Evolutionary conservation across 2,329 filamentous ascomycete species (phyloP).

Genomic region (Ophiocordyceps sinensis): DNA sequence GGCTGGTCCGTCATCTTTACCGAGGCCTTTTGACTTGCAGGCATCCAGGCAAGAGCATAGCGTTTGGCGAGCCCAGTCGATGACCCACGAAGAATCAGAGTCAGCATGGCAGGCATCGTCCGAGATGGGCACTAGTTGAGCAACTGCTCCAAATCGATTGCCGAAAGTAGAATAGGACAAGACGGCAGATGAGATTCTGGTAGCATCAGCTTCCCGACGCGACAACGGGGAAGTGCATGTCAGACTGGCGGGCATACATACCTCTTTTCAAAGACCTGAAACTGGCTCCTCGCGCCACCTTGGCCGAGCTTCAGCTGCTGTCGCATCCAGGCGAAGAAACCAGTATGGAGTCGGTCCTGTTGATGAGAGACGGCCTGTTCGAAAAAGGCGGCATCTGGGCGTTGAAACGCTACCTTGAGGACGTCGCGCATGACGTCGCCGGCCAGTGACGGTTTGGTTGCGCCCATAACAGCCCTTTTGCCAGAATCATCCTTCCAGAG

Average conservation of each 20-base stretch:
- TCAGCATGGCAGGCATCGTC: background rate
- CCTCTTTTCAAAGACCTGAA: slow-evolving; percentile 1
- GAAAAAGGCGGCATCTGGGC: slow-evolving; percentile 1
- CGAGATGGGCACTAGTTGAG: slow-evolving; percentile 1
- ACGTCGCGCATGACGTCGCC: background rate
- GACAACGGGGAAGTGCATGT: too few species aligned
- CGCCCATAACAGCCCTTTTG: background rate
- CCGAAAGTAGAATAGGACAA: slow-evolving; percentile 1
- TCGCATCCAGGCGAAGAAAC: slow-evolving; percentile 5
- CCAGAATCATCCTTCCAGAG: background rate
- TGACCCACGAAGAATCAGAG: background rate
- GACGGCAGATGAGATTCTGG: slow-evolving; percentile 3
- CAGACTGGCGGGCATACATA: background rate
- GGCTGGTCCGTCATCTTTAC: slow-evolving; percentile 3
- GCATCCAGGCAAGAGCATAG: background rate
- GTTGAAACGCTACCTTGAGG: slow-evolving; percentile 4
- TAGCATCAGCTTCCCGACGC: slow-evolving; percentile 1
- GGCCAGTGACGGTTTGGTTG: too few species aligned
- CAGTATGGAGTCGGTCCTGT: background rate
- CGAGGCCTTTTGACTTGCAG: background rate
- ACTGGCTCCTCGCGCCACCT: background rate
- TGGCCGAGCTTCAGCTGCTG: slow-evolving; percentile 1
- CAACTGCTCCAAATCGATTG: slow-evolving; percentile 1
- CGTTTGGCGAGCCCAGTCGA: slow-evolving; percentile 5
- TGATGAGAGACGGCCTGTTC: slow-evolving; percentile 1